A percentile compares a stretch with the other conserved stretches of the same genome.
Evolutionary conservation across 2,329 filamentous ascomycete species (phyloP).

Genomic region (Fusarium bactridioides): DNA sequence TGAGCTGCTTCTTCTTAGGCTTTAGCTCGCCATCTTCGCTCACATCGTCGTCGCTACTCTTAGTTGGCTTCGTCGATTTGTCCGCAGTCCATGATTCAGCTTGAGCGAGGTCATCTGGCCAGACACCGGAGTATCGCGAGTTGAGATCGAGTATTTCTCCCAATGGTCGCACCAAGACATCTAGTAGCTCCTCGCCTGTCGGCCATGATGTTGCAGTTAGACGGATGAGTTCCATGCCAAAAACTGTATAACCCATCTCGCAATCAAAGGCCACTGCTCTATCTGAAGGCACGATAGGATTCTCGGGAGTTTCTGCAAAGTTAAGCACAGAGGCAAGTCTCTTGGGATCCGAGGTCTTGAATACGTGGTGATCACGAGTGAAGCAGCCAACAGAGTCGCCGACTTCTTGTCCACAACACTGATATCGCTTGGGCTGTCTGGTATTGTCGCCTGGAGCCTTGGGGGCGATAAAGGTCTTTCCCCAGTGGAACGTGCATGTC

Average conservation of each 20-base stretch:
- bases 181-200: slow-evolving; percentile 74
- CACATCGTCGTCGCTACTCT: slow-evolving; percentile 37
- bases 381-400: slow-evolving; percentile 81
- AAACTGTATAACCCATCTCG: slow-evolving; percentile 95
- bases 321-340: slow-evolving; percentile 81
- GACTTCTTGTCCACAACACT: slow-evolving; percentile 79
- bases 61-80: slow-evolving; percentile 34
- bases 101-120: slow-evolving; percentile 75
- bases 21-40: slow-evolving; percentile 43
- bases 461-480: slow-evolving; percentile 69
- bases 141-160: slow-evolving; percentile 91
- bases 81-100: slow-evolving; percentile 64
- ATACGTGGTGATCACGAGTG: slow-evolving; percentile 78
- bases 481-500: slow-evolving; percentile 82
- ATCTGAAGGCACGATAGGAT: slow-evolving; percentile 57
- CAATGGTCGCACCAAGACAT: slow-evolving; percentile 83
- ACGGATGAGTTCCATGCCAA: slow-evolving; percentile 88
- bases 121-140: slow-evolving; percentile 89
- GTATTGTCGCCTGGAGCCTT: slow-evolving; percentile 64
- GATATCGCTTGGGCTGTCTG: slow-evolving; percentile 68
- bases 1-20: slow-evolving; percentile 57
- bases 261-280: slow-evolving; percentile 89
- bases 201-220: slow-evolving; percentile 92
- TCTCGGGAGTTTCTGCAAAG: slow-evolving; percentile 79
- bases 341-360: slow-evolving; percentile 80